These are phyloP conservation scores for Hypomontagnella monticulosa DNA, from an alignment of 495 filamentous ascomycete genomes.

Conservation along the genomic window DNA sequence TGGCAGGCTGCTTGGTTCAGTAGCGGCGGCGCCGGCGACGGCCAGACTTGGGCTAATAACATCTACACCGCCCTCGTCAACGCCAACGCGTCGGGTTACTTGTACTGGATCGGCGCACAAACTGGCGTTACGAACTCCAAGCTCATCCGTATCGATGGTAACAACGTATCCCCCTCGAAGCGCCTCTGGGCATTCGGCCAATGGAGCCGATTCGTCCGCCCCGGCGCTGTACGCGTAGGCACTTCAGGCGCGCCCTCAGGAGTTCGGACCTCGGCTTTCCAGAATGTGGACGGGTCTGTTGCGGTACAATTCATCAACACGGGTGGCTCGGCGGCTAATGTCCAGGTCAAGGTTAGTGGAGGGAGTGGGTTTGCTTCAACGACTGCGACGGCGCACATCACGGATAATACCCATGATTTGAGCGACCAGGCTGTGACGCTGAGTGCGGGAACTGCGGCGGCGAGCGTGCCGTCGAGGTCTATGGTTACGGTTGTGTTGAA, in stretches of 20 bases:
- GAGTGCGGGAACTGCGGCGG: slow-evolving; percentile 21
- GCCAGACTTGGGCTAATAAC: slow-evolving; percentile 62
- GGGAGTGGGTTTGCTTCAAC: slow-evolving; percentile 17
- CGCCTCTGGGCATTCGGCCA: slow-evolving; percentile 61
- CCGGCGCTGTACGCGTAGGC: slow-evolving; percentile 57
- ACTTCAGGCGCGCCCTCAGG: slow-evolving; percentile 43
- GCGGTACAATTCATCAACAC: slow-evolving; percentile 58
- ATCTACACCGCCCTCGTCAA: slow-evolving; percentile 57
- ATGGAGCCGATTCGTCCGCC: slow-evolving; percentile 56
- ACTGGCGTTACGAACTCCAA: slow-evolving; percentile 53
- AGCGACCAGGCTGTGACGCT: slow-evolving; percentile 23
- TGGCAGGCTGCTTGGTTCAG: slow-evolving; percentile 57
- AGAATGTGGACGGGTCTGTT: slow-evolving; percentile 57
- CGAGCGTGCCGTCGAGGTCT: slow-evolving; percentile 31
- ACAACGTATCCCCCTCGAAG: slow-evolving; percentile 48
- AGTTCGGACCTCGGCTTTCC: slow-evolving; percentile 54
- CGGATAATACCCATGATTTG: slow-evolving; percentile 46
- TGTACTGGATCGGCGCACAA: slow-evolving; percentile 65
- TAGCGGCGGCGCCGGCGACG: slow-evolving; percentile 56
- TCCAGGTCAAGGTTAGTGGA: slow-evolving; percentile 36
- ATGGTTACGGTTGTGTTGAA: slow-evolving; percentile 42
- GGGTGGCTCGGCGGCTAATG: slow-evolving; percentile 30
- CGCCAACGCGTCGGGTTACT: slow-evolving; percentile 57
- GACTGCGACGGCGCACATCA: slow-evolving; percentile 40
- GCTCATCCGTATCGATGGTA: slow-evolving; percentile 50